phyloP scores from a whole-genome alignment of 441 rosid genomes.

The Codiaeum variegatum region DNA sequence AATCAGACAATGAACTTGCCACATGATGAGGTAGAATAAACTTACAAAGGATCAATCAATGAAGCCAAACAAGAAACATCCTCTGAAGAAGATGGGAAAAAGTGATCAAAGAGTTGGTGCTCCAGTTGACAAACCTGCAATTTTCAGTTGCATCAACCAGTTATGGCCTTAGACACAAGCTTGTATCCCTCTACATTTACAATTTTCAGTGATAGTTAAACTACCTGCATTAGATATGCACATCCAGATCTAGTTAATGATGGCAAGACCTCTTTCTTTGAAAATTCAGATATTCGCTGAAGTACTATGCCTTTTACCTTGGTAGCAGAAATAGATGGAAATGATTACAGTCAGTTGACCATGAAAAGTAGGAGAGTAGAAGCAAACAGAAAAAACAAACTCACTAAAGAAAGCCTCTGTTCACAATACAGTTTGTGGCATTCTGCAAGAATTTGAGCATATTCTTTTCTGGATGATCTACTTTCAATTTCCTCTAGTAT shows the following conservation, averaged over 20 bases:
- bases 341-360: conserved; percentile 22
- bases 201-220: not conserved
- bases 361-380: conserved; percentile 10
- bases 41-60: conserved; percentile 89
- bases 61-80: conserved; percentile 90
- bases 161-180: not conserved
- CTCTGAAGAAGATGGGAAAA: conserved; percentile 85
- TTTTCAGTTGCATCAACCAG: conserved; percentile 10
- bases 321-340: conserved; percentile 19
- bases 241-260: conserved; percentile 96
- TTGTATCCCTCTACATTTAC: not conserved
- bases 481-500: conserved; percentile 86
- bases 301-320: conserved; percentile 90
- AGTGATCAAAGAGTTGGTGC: conserved; percentile 92
- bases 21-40: conserved; percentile 15
- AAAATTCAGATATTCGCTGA: conserved; percentile 81
- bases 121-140: conserved; percentile 94
- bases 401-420: conserved; percentile 88
- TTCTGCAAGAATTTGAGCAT: conserved; percentile 76
- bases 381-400: conserved; percentile 24
- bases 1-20: not conserved
- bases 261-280: conserved; percentile 90
- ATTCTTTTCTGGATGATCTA: conserved; percentile 90
- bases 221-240: conserved; percentile 93
- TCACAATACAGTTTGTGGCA: conserved; percentile 95